Evolutionary conservation across 2,329 filamentous ascomycete genomes (phyloP), one percentile per base, ranked within the genome.

Genomic region (Myotisia sp.): DNA sequence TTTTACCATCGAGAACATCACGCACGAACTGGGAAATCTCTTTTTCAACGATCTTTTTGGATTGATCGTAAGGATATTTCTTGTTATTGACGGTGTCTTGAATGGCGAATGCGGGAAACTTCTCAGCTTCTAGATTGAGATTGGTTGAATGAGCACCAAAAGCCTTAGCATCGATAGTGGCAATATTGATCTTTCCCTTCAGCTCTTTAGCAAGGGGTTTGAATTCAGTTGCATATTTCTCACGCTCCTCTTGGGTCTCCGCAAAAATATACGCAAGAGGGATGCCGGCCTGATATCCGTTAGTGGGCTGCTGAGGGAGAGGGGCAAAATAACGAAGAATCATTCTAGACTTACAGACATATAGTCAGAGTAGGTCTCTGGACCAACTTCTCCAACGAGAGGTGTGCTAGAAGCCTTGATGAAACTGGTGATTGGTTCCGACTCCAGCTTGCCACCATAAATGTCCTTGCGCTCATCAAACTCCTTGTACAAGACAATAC

Each of bases 261-360:
- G 87, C 78, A 63, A 98, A 95, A 65, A 98, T 92, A 68, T 95
- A 98, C 45, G 85, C 90, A 43, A 98, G 77, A 41, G 90, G 90
- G 47, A 95, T 71, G 47, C 83, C 85, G 48, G 87, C 74, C 70
- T 71, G 42, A 16, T 6, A 10, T 8, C 16, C 3, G 21, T 34
- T 34, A 27, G 24, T 13, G 26, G 24, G 13, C 12, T 18, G 8
- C 14, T 18, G 5, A 17, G 26, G 19, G 17, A 5, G 22, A 22
- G n/a, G n/a, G n/a, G n/a, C n/a, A n/a, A n/a, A n/a, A n/a, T n/a
- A n/a, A n/a, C n/a, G n/a, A n/a, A n/a, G n/a, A n/a, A n/a, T n/a
- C n/a, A n/a, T n/a, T n/a, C n/a, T n/a, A 14, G 37, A 63, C 67
- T 47, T 61, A 72, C 70, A 36, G 77, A 75, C 80, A 95, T 98